Evolutionary conservation across 2,329 filamentous ascomycete genomes (phyloP).

Genomic region (Colletotrichum abscissum): DNA sequence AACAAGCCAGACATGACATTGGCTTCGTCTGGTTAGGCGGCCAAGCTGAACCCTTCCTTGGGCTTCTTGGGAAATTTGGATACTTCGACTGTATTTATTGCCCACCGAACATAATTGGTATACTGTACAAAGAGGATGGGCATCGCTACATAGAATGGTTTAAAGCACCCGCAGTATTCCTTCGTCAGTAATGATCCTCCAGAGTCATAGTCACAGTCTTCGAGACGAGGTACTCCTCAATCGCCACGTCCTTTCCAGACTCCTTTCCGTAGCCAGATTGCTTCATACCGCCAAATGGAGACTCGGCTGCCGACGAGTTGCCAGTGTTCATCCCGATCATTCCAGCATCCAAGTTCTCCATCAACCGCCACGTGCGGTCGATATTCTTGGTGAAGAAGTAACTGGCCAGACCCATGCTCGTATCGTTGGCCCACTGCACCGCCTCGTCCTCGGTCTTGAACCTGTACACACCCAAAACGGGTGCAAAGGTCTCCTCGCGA

Average conservation of each 20-base stretch:
- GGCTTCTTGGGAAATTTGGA: background rate
- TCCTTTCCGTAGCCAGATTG: conserved; percentile 60
- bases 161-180: no score
- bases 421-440: conserved; percentile 73
- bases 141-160: background rate
- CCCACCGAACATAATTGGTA: background rate
- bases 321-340: conserved; percentile 64
- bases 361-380: conserved; percentile 52
- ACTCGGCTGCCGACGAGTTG: conserved; percentile 51
- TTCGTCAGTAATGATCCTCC: conserved; percentile 48
- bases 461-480: conserved; percentile 76
- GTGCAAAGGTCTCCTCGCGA: conserved; percentile 81
- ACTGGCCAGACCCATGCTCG: conserved; percentile 78
- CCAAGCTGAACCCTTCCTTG: background rate
- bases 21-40: background rate
- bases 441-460: conserved; percentile 80
- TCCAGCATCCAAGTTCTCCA: conserved; percentile 68
- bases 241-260: conserved; percentile 58
- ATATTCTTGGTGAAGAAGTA: conserved; percentile 75
- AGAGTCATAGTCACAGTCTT: conserved; percentile 58
- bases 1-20: background rate
- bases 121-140: background rate
- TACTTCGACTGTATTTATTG: background rate
- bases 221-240: conserved; percentile 58
- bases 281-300: conserved; percentile 61